These are phyloP conservation scores for Solanum paucissectum DNA, from an alignment of 257 asterid genomes.

Conservation along the genomic window DNA sequence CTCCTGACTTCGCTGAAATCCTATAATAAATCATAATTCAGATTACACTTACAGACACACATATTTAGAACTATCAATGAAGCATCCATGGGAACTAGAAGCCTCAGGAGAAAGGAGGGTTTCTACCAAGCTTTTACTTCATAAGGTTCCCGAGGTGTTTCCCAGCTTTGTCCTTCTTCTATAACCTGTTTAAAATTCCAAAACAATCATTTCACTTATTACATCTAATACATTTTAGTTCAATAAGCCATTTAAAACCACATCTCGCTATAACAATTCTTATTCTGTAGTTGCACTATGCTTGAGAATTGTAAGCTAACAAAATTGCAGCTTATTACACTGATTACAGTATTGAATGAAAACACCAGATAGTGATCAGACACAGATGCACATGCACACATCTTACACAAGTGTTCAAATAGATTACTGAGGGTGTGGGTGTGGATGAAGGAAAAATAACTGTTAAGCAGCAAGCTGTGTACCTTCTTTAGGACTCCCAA, in stretches of 20 bases:
- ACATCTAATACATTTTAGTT: not conserved
- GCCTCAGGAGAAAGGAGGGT: slow-evolving; percentile 3
- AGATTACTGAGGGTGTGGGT: not conserved
- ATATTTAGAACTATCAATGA: not conserved
- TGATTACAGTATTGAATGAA: not conserved
- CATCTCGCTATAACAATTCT: not conserved
- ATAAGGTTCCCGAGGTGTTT: slow-evolving; percentile 91
- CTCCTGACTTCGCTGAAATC: slow-evolving; percentile 75
- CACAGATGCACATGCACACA: not conserved
- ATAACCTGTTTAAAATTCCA: slow-evolving; percentile 37
- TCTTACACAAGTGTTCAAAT: not conserved
- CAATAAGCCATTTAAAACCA: not conserved
- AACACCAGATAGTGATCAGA: not conserved
- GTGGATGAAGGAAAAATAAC: not conserved
- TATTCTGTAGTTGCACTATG: not conserved
- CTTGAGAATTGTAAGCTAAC: not conserved
- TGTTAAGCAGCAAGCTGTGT: slow-evolving; percentile 8
- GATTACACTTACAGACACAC: not conserved
- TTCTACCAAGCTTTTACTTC: slow-evolving; percentile 85
- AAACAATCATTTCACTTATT: not conserved
- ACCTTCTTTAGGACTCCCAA: slow-evolving; percentile 86
- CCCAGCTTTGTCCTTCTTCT: slow-evolving; percentile 94
- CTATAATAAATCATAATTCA: slow-evolving; percentile 20
- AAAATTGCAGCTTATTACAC: not conserved
- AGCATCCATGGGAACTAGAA: not conserved